Evolutionary conservation across 352 stramenopile species (phyloP), one percentile per base, ranked within the genome.

Genomic region (Phytophthora capsici): DNA sequence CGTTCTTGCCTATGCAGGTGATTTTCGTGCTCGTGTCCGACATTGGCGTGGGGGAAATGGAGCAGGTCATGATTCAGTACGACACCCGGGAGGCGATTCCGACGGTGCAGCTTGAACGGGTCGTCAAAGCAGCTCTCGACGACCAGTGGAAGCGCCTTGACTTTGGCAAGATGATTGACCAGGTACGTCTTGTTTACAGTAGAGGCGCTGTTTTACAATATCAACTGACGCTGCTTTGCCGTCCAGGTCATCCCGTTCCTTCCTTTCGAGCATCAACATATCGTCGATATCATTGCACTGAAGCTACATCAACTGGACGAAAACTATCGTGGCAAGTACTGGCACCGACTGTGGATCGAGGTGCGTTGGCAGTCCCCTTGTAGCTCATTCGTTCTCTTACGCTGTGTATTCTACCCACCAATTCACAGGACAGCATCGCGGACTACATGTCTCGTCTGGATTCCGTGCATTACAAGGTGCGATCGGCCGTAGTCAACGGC

Each of bases 21-120:
- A 89, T 96, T 59, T 97, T 97, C 44, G 66, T 97, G 49, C 77
- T 97, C 8, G 86, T 97, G 30, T 96, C 89, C 10, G 90, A 97
- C 62, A 95, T 97, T 66, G 90, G 90, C 10, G 85, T 91, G 13
- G 62, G 73, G 3, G 82, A 91, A 43, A 94, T 97, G 80, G 86
- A 94, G 57, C 75, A 91, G 22, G 74, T 95, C 12, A 84, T 97
- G 64, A 84, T 95, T 61, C 76, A 92, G 37, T 93, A 94, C 58
- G 71, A 88, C 10, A 78, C 70, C n/a, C 80, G 88, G 9, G 73
- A 88, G 30, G 80, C 90, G 22, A 81, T 90, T n/a, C 84, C 87
- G 1, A 67, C 70, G 6, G 56, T 78, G 7, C 63, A 83, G 28
- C 77, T 94, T 9, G 77, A 93, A 59, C 84, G 89, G 57, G 78